Evolutionary conservation across 1,139 yeast genomes (phyloP).

Genomic region (Tardiomyces digboiensis): DNA sequence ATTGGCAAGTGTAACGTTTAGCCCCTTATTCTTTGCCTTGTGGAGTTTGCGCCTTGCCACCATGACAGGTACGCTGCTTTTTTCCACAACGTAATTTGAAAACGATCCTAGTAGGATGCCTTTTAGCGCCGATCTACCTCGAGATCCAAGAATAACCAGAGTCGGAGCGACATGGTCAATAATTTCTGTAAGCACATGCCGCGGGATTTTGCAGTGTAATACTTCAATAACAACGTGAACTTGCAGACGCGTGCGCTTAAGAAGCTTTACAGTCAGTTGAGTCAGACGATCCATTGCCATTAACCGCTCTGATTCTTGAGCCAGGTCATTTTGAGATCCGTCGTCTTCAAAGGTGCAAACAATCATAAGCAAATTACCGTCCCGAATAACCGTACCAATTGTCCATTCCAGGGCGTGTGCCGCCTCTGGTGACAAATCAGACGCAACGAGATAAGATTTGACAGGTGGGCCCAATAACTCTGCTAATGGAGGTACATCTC

Average conservation of each 20-base stretch:
- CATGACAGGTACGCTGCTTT: conserved; percentile 81
- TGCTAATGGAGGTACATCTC: conserved; percentile 28
- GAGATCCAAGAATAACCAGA: conserved; percentile 73
- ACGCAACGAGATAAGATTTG: conserved; percentile 64
- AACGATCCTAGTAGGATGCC: conserved; percentile 72
- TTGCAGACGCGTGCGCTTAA: conserved; percentile 64
- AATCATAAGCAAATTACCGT: conserved; percentile 74
- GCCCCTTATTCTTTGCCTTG: conserved; percentile 51
- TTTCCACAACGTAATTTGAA: conserved; percentile 66
- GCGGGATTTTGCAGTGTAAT: conserved; percentile 78
- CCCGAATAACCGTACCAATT: conserved; percentile 76
- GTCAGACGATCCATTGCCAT: conserved; percentile 56
- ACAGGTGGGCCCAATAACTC: conserved; percentile 24
- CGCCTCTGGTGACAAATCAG: conserved; percentile 81
- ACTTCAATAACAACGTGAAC: conserved; percentile 70
- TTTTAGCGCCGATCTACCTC: conserved; percentile 66
- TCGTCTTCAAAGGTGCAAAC: conserved; percentile 73
- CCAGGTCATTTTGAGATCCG: conserved; percentile 15
- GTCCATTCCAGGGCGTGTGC: conserved; percentile 85
- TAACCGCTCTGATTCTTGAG: conserved; percentile 35
- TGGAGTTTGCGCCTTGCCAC: conserved; percentile 80
- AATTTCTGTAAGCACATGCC: conserved; percentile 74
- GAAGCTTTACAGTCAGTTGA: conserved; percentile 45
- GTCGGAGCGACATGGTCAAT: conserved; percentile 79
- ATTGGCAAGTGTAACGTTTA: conserved; percentile 32